Evolutionary conservation across 176 grass and related monocot species (phyloP).

Genomic region (Oryza meridionalis): DNA sequence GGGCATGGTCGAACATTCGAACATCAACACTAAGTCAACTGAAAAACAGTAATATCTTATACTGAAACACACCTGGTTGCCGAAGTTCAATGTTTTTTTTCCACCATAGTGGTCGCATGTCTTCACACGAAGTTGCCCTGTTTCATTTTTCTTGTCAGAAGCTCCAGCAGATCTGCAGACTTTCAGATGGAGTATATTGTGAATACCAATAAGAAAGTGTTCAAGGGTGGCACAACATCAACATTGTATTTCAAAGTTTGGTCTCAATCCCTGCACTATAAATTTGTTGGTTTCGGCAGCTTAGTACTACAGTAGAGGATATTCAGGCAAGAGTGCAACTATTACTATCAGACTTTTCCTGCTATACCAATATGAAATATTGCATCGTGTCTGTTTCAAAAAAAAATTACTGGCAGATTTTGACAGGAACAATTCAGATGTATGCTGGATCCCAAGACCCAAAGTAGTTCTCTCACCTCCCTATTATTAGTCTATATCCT

Average conservation of each 20-base stretch:
- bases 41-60: too few species aligned
- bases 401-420: slow-evolving; percentile 8
- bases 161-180: slow-evolving; percentile 34
- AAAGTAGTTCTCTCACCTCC: slow-evolving; percentile 7
- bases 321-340: neutral
- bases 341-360: neutral
- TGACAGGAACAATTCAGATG: slow-evolving; percentile 21
- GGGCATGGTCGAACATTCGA: too few species aligned
- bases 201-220: neutral
- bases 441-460: neutral
- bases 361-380: too few species aligned
- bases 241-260: neutral
- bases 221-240: neutral
- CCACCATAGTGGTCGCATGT: neutral
- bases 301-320: neutral
- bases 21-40: too few species aligned
- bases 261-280: neutral
- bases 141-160: slow-evolving; percentile 38
- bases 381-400: too few species aligned
- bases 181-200: neutral
- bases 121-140: neutral
- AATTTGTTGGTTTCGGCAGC: neutral
- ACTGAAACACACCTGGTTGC: too few species aligned
- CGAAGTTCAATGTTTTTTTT: too few species aligned
- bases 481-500: slow-evolving; percentile 13